Percentiles rank a stretch among this genome's conserved stretches.
Evolutionary conservation across 1,284 basidiomycete species (phyloP).

Genomic region (Leccinum olivaceoglutinosum): DNA sequence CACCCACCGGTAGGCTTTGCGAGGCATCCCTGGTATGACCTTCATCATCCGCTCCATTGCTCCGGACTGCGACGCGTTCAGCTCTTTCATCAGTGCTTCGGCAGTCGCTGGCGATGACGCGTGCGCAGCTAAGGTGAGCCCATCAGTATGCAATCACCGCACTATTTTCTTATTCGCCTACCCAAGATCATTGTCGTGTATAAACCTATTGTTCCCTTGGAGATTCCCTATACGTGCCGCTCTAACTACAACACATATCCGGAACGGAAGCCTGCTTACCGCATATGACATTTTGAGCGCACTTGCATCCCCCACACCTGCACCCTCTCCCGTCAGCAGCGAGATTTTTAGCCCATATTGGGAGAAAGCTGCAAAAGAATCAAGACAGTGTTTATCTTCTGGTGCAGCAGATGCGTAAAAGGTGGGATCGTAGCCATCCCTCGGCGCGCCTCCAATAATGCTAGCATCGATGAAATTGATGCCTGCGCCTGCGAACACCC

Average conservation of each 20-base stretch:
- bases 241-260: not conserved
- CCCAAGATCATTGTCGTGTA: slow-evolving; percentile 53
- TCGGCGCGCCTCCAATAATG: slow-evolving; percentile 54
- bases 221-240: slow-evolving; percentile 39
- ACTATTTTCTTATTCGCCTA: slow-evolving; percentile 22
- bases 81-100: slow-evolving; percentile 45
- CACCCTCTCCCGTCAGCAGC: slow-evolving; percentile 41
- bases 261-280: slow-evolving; percentile 32
- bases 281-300: slow-evolving; percentile 63
- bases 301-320: slow-evolving; percentile 52
- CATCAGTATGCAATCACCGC: not conserved
- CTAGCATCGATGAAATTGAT: slow-evolving; percentile 51
- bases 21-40: slow-evolving; percentile 44
- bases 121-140: slow-evolving; percentile 40
- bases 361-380: slow-evolving; percentile 37
- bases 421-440: slow-evolving; percentile 43
- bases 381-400: slow-evolving; percentile 34
- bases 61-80: slow-evolving; percentile 41
- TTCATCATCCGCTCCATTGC: slow-evolving; percentile 37
- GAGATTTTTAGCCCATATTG: slow-evolving; percentile 44
- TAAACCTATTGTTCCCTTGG: slow-evolving; percentile 52
- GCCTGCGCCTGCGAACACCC: slow-evolving; percentile 36
- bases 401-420: slow-evolving; percentile 47
- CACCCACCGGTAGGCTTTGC: slow-evolving; percentile 57
- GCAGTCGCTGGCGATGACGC: slow-evolving; percentile 54